Evolutionary conservation across 2,329 filamentous ascomycete genomes (phyloP).

Genomic region (Tolypocladium inflatum): DNA sequence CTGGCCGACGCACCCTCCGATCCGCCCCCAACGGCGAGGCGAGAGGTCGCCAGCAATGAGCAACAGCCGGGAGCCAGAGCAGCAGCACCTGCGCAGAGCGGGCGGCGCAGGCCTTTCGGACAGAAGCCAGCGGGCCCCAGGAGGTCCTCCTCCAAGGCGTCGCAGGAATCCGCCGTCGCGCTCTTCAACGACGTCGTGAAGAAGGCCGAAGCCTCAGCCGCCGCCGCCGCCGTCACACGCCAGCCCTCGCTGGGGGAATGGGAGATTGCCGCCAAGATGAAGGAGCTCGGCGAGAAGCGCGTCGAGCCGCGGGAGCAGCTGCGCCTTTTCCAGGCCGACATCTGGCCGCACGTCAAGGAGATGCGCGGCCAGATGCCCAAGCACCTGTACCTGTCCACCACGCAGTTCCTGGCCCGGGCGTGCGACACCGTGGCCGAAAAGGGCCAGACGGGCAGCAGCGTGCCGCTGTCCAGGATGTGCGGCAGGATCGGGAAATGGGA

Average conservation of each 20-base stretch:
- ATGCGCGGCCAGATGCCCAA: conserved; percentile 18
- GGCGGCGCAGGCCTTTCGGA: background rate
- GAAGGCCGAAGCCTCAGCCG: background rate
- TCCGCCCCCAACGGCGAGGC: background rate
- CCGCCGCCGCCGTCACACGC: background rate
- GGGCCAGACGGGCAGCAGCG: conserved; percentile 6
- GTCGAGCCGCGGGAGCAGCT: conserved; percentile 11
- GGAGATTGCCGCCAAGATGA: conserved; percentile 20
- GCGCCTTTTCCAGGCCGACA: conserved; percentile 14
- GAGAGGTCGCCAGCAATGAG: background rate
- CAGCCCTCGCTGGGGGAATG: conserved; percentile 13
- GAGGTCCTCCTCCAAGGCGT: background rate
- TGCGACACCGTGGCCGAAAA: conserved; percentile 10
- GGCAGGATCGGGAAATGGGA: conserved; percentile 15
- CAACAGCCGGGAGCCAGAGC: background rate
- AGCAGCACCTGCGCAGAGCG: background rate
- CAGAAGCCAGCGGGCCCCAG: background rate
- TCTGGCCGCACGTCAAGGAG: conserved; percentile 19
- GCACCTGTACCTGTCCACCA: conserved; percentile 13
- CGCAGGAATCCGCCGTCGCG: conserved; percentile 16
- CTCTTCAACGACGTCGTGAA: conserved; percentile 27
- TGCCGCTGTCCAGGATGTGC: conserved; percentile 16
- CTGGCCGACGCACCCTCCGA: conserved; percentile 7
- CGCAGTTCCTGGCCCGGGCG: conserved; percentile 11
- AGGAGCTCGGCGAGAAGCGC: conserved; percentile 11